Percentiles rank a stretch among this genome's conserved stretches.
Conservation (phyloP, 2,329 filamentous ascomycete genomes). For the Ophiosphaerella narmari region DNA sequence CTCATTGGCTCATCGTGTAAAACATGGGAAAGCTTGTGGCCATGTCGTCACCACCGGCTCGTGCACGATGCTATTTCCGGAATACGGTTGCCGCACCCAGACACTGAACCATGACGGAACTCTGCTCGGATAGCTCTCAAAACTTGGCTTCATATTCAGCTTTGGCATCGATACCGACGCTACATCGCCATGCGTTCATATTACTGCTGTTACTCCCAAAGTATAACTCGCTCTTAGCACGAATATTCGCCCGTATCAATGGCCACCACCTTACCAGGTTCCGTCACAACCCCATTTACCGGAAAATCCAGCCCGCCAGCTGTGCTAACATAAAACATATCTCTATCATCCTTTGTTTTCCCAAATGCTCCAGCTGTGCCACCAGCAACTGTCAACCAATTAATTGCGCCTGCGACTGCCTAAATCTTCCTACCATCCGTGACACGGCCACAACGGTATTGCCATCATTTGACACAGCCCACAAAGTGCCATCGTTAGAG, state of each 20-base stretch:
- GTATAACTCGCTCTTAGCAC: neutral
- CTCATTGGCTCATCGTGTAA: conserved; percentile 27
- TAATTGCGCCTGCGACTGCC: conserved; percentile 1
- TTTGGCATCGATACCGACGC: too few relatives aligned
- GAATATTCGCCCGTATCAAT: conserved; percentile 5
- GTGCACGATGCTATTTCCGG: conserved; percentile 17
- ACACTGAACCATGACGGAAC: too few relatives aligned
- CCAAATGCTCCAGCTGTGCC: conserved; percentile 9
- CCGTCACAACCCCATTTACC: conserved; percentile 10
- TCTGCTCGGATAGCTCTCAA: too few relatives aligned
- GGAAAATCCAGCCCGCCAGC: conserved; percentile 8
- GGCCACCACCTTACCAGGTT: conserved; percentile 9
- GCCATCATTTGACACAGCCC: conserved; percentile 8
- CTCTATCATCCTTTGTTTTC: neutral
- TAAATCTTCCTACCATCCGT: neutral
- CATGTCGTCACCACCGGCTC: conserved; percentile 34
- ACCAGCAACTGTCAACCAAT: conserved; percentile 8
- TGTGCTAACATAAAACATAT: conserved; percentile 11
- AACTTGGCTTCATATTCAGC: too few relatives aligned
- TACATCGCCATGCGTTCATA: too few relatives aligned
- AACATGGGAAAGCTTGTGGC: conserved; percentile 30
- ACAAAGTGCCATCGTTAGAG: conserved; percentile 3
- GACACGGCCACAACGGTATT: conserved; percentile 8
- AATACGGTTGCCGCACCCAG: neutral
- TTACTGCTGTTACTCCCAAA: too few relatives aligned